These are phyloP conservation scores for Phytophthora kernoviae DNA, from an alignment of 352 stramenopile genomes.

Conservation along the genomic window DNA sequence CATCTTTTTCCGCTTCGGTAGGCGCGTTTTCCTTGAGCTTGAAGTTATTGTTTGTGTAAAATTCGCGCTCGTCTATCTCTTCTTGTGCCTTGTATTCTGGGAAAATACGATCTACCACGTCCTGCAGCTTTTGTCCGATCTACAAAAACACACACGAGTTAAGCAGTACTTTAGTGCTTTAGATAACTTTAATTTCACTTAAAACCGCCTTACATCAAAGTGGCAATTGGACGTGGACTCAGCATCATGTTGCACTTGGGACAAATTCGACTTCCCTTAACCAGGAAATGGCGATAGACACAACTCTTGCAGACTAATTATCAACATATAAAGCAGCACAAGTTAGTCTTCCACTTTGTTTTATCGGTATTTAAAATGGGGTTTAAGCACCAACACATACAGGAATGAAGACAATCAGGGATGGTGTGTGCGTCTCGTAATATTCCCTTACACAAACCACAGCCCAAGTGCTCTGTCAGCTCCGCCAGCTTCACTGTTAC, in stretches of 20 bases:
- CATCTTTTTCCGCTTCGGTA: background rate
- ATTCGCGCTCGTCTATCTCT: constrained; percentile 48
- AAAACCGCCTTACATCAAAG: constrained; percentile 55
- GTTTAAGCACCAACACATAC: constrained; percentile 29
- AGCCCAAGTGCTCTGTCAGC: constrained; percentile 71
- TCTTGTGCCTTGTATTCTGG: constrained; percentile 65
- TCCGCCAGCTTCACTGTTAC: constrained; percentile 54
- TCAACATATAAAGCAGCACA: background rate
- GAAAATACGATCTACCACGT: constrained; percentile 79
- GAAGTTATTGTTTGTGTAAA: constrained; percentile 70
- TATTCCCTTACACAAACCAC: constrained; percentile 67
- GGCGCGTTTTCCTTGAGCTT: constrained; percentile 37
- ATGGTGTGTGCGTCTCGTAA: constrained; percentile 82
- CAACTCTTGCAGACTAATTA: constrained; percentile 89
- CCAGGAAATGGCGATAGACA: constrained; percentile 79
- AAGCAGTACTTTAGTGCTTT: constrained; percentile 5
- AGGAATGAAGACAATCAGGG: constrained; percentile 83
- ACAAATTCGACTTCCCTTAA: constrained; percentile 60
- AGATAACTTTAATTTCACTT: background rate
- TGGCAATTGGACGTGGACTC: constrained; percentile 59
- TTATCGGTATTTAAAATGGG: background rate
- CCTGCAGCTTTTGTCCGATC: constrained; percentile 77
- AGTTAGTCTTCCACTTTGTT: background rate
- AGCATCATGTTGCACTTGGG: constrained; percentile 65
- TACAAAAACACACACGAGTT: constrained; percentile 12